Base-by-base conservation (phyloP, 129 eudicot genomes). In the Escallonia herrerae region DNA sequence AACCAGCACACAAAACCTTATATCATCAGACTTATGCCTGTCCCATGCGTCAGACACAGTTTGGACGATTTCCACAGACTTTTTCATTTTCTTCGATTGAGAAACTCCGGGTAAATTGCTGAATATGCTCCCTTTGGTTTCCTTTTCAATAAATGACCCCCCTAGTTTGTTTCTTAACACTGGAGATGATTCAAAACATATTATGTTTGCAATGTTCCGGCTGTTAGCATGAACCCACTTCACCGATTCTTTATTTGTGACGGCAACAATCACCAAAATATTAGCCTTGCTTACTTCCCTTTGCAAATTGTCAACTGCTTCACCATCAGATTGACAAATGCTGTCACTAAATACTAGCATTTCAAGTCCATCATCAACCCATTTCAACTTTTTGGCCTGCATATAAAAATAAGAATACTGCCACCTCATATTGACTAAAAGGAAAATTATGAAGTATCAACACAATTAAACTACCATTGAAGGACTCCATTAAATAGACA, bases 181-280 rank as follows among this genome's bases (percentile, higher is more conserved):
- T 15, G 95, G 87, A 72, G 95, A 84, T n/a, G 99, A 94, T 63
- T 89, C 87, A 54, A 86, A 89, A 74, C 93, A 83, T 58, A 94
- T 68, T 40, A 89, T 56, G 53, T 94, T 94, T 44, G 83, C 78
- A 63, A 86, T 74, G 76, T 71, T 71, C 14, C 76, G 69, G 74
- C 64, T 72, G 71, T 82, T 76, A 8, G 64, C 51, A 56, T 82
- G 72, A 54, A 94, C 73, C 87, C 90, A 84, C n/a, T 77, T 74
- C 6, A 86, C 82, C 0, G 96, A 77, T 44, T 83, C 85, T 41
- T 69, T 81, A 58, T 78, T 74, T 15, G 80, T 79, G 56, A 94
- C 87, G 13, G 97, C 85, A 72, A 94, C 86, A 63, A 80, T 58
- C 15, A 86, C 74, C 77, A 89, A 81, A 41, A 94, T 76, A 64